These are phyloP conservation scores for Cornus suecica DNA, from an alignment of 148 eudicot species.

Conservation along the genomic window DNA sequence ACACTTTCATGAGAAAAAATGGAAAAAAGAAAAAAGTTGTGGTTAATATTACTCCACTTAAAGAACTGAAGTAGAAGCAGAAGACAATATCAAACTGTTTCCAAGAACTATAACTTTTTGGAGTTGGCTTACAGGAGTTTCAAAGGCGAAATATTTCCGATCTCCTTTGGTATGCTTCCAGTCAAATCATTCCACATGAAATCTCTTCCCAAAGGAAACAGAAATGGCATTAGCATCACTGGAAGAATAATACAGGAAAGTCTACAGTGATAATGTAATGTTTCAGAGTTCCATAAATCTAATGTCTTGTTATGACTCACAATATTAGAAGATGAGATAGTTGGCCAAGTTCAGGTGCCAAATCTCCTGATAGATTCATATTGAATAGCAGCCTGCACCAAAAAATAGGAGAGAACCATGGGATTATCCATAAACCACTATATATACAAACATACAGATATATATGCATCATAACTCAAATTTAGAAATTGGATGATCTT, in stretches of 20 bases:
- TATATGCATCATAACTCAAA: neutral
- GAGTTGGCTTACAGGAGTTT: constrained; percentile 57
- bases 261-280: neutral
- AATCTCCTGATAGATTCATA: constrained; percentile 68
- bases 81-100: neutral
- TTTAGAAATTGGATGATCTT: neutral
- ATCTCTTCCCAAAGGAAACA: constrained; percentile 41
- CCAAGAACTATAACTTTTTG: neutral
- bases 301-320: constrained; percentile 36
- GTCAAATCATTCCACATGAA: constrained; percentile 82
- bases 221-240: constrained; percentile 6
- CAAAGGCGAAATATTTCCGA: constrained; percentile 66
- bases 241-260: neutral
- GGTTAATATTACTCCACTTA: too few relatives aligned
- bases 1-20: neutral
- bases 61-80: neutral
- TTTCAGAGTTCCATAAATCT: neutral
- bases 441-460: too few relatives aligned
- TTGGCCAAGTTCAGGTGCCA: constrained; percentile 74
- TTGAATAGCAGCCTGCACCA: constrained; percentile 57
- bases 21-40: too few relatives aligned
- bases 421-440: neutral
- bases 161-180: constrained; percentile 82
- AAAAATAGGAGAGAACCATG: constrained; percentile 7
- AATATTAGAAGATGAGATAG: constrained; percentile 54